Conservation (phyloP, 768 basidiomycete species). For the Leucocoprinus leucothites region DNA sequence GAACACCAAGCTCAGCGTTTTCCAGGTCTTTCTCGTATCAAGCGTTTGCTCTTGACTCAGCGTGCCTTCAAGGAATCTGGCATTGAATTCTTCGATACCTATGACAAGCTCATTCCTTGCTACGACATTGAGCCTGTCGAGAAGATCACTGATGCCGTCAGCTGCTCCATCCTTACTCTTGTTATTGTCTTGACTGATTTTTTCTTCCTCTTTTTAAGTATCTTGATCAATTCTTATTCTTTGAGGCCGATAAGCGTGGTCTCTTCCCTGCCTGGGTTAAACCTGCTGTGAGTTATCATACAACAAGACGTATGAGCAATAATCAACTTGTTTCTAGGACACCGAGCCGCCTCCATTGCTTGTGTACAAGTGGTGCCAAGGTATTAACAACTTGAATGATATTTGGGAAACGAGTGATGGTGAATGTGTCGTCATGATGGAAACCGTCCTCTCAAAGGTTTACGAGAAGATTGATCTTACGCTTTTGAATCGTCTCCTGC, state of each 20-base stretch:
- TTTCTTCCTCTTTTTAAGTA: slow-evolving; percentile 63
- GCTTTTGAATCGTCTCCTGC: slow-evolving; percentile 89
- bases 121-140: slow-evolving; percentile 99
- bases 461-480: slow-evolving; percentile 99
- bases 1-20: slow-evolving; percentile 3
- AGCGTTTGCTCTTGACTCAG: slow-evolving; percentile 93
- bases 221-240: slow-evolving; percentile 97
- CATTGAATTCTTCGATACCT: slow-evolving; percentile 96
- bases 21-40: slow-evolving; percentile 89
- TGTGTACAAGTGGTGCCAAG: slow-evolving; percentile 99
- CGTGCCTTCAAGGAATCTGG: slow-evolving; percentile 98
- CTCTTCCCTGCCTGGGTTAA: slow-evolving; percentile 99
- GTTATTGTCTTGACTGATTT: slow-evolving; percentile 12
- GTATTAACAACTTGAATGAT: slow-evolving; percentile 97
- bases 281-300: slow-evolving; percentile 56
- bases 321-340: slow-evolving; percentile 41
- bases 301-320: neutral
- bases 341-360: slow-evolving; percentile 95
- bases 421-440: slow-evolving; percentile 98
- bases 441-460: slow-evolving; percentile 95
- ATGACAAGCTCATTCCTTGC: slow-evolving; percentile 97
- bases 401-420: slow-evolving; percentile 99
- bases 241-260: slow-evolving; percentile 97
- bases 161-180: slow-evolving; percentile 18
- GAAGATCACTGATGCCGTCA: slow-evolving; percentile 97